Percentiles rank a stretch among this genome's conserved stretches.
These are phyloP conservation scores for Boletus subcaerulescens DNA, from an alignment of 768 basidiomycete genomes.

Conservation along the genomic window DNA sequence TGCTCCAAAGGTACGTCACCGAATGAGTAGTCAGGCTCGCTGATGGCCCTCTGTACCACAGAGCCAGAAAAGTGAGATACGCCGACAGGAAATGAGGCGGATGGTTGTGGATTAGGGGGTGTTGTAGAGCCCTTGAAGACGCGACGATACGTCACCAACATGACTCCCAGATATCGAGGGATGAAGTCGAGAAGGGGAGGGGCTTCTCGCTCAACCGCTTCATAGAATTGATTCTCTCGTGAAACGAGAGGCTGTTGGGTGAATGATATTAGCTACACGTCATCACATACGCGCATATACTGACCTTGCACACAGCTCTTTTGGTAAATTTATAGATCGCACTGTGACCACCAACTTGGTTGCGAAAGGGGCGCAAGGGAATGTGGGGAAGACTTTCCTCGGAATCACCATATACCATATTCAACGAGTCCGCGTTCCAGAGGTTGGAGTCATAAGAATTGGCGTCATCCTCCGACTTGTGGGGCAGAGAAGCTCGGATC, in stretches of 20 bases:
- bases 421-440: slow-evolving; percentile 35
- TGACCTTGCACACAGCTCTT: slow-evolving; percentile 96
- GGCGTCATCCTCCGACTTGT: slow-evolving; percentile 20
- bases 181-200: slow-evolving; percentile 92
- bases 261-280: slow-evolving; percentile 12
- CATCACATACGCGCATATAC: slow-evolving; percentile 22
- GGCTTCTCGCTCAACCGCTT: slow-evolving; percentile 90
- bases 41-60: slow-evolving; percentile 27
- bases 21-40: slow-evolving; percentile 19
- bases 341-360: slow-evolving; percentile 97
- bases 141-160: slow-evolving; percentile 94
- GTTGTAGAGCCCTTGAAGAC: slow-evolving; percentile 47
- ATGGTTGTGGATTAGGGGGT: slow-evolving; percentile 17
- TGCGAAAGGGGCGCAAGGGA: slow-evolving; percentile 90
- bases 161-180: slow-evolving; percentile 97
- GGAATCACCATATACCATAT: slow-evolving; percentile 43
- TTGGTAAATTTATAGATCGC: slow-evolving; percentile 98
- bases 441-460: slow-evolving; percentile 4
- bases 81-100: slow-evolving; percentile 15
- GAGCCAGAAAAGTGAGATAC: slow-evolving; percentile 25
- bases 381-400: slow-evolving; percentile 78
- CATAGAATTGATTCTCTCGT: slow-evolving; percentile 96
- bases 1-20: neutral
- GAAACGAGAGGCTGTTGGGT: slow-evolving; percentile 84
- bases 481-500: neutral